Base-by-base conservation (phyloP, 805 yeast genomes). In the Candida pseudoglaebosa region DNA sequence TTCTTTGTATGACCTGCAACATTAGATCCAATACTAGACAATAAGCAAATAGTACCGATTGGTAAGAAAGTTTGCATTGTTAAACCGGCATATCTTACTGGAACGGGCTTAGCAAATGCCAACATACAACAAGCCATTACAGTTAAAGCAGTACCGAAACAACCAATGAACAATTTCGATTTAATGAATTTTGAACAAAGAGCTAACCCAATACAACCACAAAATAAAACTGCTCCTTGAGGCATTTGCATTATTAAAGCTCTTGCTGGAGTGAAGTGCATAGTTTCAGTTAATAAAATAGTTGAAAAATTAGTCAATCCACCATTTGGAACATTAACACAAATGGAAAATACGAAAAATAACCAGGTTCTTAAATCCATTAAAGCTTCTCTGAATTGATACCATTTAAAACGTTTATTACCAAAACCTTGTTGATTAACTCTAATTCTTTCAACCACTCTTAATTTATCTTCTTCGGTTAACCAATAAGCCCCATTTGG, bases 1-100 rank as follows among this genome's bases (percentile, higher is more conserved):
- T 76, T 77, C 59, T 78, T 79, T 8, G 84, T 77, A 49, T 70
- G 73, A 6, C 84, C 84, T 5, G 76, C 75, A 34, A 69, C 65
- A 47, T 77, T 77, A 4, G 76, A 60, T 19, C 78, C 65, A 21
- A 73, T 53, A 37, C 58, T 43, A 1, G 72, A 60, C 32, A 63
- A 44, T 20, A 61, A 42, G 42, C 60, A 60, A 31, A 62, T 54
- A 30, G 55, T 49, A 5, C 54, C 53, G 4, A 58, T 30, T 1
- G 67, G 63, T 5, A 50, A 50, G 17, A 69, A 56, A 12, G 60
- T 54, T 42, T 52, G 53, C 26, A 75, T 38, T 38, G 58, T 59
- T 15, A 58, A 65, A 3, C 52, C 52, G 4, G 46, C 52, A 8
- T 43, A 39, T 15, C 71, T 12, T 13, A 33, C 36, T 12, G 36